Base-by-base conservation (phyloP, 1,284 basidiomycete genomes). In the Sutorius eximius region DNA sequence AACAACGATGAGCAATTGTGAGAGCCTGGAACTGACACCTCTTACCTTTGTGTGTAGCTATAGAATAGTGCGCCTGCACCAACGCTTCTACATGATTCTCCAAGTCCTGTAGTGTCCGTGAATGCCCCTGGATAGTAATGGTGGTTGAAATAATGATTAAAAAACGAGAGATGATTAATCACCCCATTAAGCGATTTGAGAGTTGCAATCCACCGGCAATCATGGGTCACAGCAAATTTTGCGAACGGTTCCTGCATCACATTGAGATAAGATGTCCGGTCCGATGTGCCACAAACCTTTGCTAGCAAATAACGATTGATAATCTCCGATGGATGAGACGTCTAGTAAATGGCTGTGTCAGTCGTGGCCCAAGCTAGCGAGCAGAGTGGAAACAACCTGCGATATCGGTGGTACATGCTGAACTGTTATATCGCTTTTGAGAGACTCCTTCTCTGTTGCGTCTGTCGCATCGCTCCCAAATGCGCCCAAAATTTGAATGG, bases 141-240 rank as follows among this genome's bases (percentile, higher is more conserved):
- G 24, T 27, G 24, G 24, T 27, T 27, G 5, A 27, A 27, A 27
- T 6, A 27, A 27, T 4, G 0, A 9, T 22, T 32, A 24, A n/a
- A 52, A 13, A 1, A 24, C 2, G 7, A 15, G 10, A 20, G 13
- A 34, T 4, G 8, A n/a, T 30, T 22, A 0, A 27, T 32, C 11
- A 51, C 50, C 13, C 20, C 20, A 16, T 24, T 7, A 10, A 24
- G 33, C 4, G 3, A n/a, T 10, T 22, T 3, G 2, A 34, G 32
- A 16, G 52, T 34, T 3, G 32, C n/a, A 4, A 42, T 27, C 52
- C 52, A 53, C 3, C 38, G 27, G 10, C 22, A 18, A 37, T 53
- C 52, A n/a, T 54, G 51, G 2, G 51, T 53, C 8, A 54, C 36
- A 6, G 52, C 33, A 1, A 53, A 10, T 45, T 24, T 53, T 18